A percentile compares a stretch with the other conserved stretches of the same genome.
Conservation (phyloP, 768 basidiomycete genomes). For the Gyrodon lividus region DNA sequence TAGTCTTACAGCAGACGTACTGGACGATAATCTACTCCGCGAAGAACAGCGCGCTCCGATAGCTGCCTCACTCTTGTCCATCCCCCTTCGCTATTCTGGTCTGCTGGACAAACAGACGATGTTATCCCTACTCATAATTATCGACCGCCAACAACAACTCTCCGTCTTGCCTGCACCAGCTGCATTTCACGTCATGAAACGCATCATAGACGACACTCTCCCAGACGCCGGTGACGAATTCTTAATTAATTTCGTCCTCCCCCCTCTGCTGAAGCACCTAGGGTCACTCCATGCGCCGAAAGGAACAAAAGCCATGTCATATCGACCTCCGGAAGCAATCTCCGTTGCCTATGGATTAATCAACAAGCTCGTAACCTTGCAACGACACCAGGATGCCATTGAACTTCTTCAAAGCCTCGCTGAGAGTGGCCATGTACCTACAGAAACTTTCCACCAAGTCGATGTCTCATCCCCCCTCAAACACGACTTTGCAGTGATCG, state of each 20-base stretch:
- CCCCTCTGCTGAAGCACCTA: slow-evolving; percentile 32
- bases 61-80: slow-evolving; percentile 27
- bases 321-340: slow-evolving; percentile 38
- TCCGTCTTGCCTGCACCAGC: slow-evolving; percentile 13
- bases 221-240: slow-evolving; percentile 18
- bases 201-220: slow-evolving; percentile 16
- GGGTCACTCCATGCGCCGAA: slow-evolving; percentile 23
- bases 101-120: slow-evolving; percentile 24
- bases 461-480: slow-evolving; percentile 32
- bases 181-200: slow-evolving; percentile 20
- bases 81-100: slow-evolving; percentile 17
- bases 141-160: slow-evolving; percentile 14
- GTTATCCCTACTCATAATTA: slow-evolving; percentile 19
- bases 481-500: slow-evolving; percentile 45
- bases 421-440: slow-evolving; percentile 43
- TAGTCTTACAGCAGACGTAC: slow-evolving; percentile 41
- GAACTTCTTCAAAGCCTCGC: slow-evolving; percentile 51
- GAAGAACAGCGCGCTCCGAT: slow-evolving; percentile 21
- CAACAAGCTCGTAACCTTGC: slow-evolving; percentile 39
- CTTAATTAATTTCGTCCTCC: slow-evolving; percentile 28
- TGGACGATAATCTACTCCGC: slow-evolving; percentile 28
- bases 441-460: slow-evolving; percentile 42
- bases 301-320: slow-evolving; percentile 32
- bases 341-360: slow-evolving; percentile 43
- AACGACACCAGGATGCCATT: slow-evolving; percentile 38